Conservation (phyloP, 1,139 yeast genomes). For the Geotrichum citri-aurantii region DNA sequence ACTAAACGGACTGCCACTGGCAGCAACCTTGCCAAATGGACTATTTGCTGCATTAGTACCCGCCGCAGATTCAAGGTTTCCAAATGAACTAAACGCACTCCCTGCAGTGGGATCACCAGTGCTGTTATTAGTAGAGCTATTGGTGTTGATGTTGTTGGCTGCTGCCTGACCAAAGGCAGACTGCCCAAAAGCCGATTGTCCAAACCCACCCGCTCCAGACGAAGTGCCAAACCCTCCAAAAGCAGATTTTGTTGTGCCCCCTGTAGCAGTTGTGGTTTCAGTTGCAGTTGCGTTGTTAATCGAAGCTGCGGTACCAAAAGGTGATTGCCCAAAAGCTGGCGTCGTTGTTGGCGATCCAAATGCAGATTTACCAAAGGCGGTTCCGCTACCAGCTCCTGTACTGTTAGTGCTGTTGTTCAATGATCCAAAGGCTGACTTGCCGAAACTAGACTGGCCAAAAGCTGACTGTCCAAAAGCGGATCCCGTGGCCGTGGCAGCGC, state of each 20-base stretch:
- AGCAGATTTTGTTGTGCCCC: neutral
- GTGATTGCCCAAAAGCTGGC: slow-evolving; percentile 20
- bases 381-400: slow-evolving; percentile 17
- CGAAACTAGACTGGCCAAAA: slow-evolving; percentile 22
- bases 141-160: slow-evolving; percentile 22
- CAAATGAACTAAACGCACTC: slow-evolving; percentile 5
- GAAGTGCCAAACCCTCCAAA: slow-evolving; percentile 23
- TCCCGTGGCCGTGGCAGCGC: neutral
- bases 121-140: neutral
- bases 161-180: slow-evolving; percentile 1
- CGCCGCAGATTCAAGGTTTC: neutral
- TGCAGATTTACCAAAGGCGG: slow-evolving; percentile 21
- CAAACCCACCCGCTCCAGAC: slow-evolving; percentile 2
- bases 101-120: slow-evolving; percentile 16
- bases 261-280: neutral
- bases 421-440: slow-evolving; percentile 21
- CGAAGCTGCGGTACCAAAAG: neutral
- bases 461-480: neutral
- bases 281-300: neutral
- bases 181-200: slow-evolving; percentile 15
- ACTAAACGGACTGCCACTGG: neutral
- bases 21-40: neutral
- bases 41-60: neutral
- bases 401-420: neutral
- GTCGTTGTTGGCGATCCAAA: slow-evolving; percentile 7